phyloP scores from a whole-genome alignment of 164 flowering plant species.

The Berberis vulgaris region DNA sequence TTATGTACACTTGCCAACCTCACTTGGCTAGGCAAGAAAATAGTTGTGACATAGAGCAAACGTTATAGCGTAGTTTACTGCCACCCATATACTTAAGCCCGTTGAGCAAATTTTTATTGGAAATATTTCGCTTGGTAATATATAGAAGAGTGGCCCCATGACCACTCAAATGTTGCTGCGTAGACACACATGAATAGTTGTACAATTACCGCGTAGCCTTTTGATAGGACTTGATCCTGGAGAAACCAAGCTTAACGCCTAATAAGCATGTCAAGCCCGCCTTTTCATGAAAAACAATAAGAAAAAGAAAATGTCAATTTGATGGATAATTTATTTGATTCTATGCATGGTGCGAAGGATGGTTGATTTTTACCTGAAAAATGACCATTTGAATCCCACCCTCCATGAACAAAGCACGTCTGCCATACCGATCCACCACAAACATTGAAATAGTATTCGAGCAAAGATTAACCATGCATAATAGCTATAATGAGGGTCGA shows the following conservation, averaged over 20 bases:
- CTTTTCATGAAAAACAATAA: neutral
- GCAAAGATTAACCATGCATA: neutral
- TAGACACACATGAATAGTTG: neutral
- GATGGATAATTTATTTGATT: too few relatives aligned
- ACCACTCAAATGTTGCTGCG: neutral
- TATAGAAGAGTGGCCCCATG: constrained; percentile 3
- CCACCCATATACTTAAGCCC: neutral
- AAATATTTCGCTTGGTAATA: constrained; percentile 2
- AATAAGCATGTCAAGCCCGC: neutral
- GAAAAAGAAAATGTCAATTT: neutral
- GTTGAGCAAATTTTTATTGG: neutral
- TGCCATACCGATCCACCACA: neutral
- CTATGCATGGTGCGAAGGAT: too few relatives aligned
- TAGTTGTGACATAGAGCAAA: too few relatives aligned
- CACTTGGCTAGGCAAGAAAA: too few relatives aligned
- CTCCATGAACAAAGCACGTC: neutral
- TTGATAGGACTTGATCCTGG: too few relatives aligned
- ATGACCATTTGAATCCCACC: constrained; percentile 1
- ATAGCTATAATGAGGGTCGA: neutral
- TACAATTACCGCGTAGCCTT: too few relatives aligned
- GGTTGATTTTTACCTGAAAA: neutral
- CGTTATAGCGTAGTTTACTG: too few relatives aligned
- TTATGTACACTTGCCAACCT: too few relatives aligned
- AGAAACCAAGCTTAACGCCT: neutral
- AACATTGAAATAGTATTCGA: neutral